A percentile compares a stretch with the other conserved stretches of the same genome.
Evolutionary conservation across 495 filamentous ascomycete genomes (phyloP).

Genomic region (Penicillium lividum): DNA sequence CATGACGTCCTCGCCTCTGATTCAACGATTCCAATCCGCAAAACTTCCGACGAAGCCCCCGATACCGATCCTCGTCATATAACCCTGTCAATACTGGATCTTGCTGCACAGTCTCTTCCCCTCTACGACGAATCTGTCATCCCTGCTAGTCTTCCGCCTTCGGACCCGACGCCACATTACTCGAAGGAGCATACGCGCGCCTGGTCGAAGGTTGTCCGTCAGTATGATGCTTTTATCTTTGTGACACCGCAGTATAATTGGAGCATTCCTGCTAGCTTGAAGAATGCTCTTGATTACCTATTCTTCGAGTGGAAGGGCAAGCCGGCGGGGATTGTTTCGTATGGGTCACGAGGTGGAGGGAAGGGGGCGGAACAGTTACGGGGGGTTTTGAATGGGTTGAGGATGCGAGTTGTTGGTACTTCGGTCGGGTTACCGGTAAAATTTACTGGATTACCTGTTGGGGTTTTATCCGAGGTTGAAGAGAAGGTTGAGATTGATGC

Average conservation of each 20-base stretch:
- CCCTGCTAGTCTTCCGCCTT: constrained; percentile 46
- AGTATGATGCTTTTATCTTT: constrained; percentile 57
- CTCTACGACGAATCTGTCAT: constrained; percentile 57
- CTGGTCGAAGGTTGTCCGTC: constrained; percentile 51
- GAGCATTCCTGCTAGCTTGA: constrained; percentile 54
- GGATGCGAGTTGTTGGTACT: constrained; percentile 29
- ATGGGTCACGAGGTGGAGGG: constrained; percentile 53
- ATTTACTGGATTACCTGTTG: constrained; percentile 28
- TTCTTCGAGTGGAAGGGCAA: constrained; percentile 61
- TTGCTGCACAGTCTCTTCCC: constrained; percentile 54
- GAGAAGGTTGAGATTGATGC: constrained; percentile 24
- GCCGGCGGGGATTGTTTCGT: constrained; percentile 55
- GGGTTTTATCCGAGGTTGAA: constrained; percentile 18
- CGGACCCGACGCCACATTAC: constrained; percentile 41
- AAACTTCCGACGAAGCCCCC: background rate
- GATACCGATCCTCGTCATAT: constrained; percentile 28
- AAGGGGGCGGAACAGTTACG: constrained; percentile 34
- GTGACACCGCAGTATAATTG: constrained; percentile 59
- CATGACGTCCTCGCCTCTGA: constrained; percentile 26
- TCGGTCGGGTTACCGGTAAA: constrained; percentile 21
- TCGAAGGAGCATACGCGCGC: constrained; percentile 45
- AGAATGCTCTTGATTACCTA: constrained; percentile 66
- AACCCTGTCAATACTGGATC: constrained; percentile 42
- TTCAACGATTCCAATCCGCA: constrained; percentile 23
- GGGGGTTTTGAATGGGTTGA: constrained; percentile 20